Percentiles rank a stretch among this genome's conserved stretches.
These are phyloP conservation scores for Erythrobasidium hasegawianum DNA, from an alignment of 1,284 basidiomycete species.

Conservation along the genomic window DNA sequence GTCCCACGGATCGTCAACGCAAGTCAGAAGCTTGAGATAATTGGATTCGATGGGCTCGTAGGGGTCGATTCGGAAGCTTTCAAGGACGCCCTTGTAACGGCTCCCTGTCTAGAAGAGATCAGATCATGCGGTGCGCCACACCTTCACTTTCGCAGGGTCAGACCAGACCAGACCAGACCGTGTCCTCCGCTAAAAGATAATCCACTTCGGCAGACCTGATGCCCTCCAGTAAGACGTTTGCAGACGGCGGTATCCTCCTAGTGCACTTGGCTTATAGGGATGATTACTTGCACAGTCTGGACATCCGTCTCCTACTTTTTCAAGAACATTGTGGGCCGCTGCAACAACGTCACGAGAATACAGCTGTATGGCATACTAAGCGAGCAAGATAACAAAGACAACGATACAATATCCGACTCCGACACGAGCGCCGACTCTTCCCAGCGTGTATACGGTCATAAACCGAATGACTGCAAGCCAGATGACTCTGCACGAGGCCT, in stretches of 20 bases:
- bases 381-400: neutral
- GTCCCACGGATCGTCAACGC: constrained; percentile 14
- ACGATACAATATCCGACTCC: no score
- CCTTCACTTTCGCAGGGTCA: no score
- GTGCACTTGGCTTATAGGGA: no score
- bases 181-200: no score
- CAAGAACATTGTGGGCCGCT: constrained; percentile 7
- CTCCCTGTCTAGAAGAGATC: constrained; percentile 1
- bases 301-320: constrained; percentile 9
- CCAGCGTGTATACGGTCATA: neutral
- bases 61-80: constrained; percentile 13
- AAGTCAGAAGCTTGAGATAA: constrained; percentile 3
- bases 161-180: no score
- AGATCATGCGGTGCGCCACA: constrained; percentile 23
- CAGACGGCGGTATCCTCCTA: no score
- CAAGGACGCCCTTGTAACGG: neutral
- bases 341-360: neutral
- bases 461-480: no score
- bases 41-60: constrained; percentile 20
- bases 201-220: no score
- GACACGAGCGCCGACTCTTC: neutral
- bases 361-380: constrained; percentile 2
- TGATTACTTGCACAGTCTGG: no score
- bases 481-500: neutral
- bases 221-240: no score